Base-by-base conservation (phyloP, 805 yeast genomes). In the Dipodascus albidus region DNA sequence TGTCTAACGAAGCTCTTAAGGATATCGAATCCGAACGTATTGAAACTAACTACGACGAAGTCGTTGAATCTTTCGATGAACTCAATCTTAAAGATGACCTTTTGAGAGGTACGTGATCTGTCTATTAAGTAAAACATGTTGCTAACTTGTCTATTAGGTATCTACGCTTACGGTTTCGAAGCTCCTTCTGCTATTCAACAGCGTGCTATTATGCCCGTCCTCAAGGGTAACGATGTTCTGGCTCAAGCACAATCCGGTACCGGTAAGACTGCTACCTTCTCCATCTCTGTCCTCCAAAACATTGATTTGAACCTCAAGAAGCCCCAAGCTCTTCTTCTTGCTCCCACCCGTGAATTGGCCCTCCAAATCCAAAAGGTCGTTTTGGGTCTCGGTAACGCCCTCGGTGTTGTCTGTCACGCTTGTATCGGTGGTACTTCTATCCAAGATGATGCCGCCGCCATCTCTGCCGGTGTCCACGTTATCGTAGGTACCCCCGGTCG, bases 401-500 rank as follows among this genome's bases (percentile, higher is more conserved):
- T 93, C 84, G 83, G 87, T 66, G 80, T 91, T 57, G 81, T 84
- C 59, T 90, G 93, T 64, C 97, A 93, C 70, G 96, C 98, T 53
- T 91, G 96, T 73, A 87, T 93, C 66, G 99, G 99, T 72, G 99
- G 99, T 70, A 91, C 95, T 58, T 80, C 87, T 57, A 79, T 88
- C 69, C 82, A 82, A 57, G 93, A 89, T 60, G 99, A 93, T 75
- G 77, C 86, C 60, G 85, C 83, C 70, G 88, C 86, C 60, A 80
- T 93, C 69, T 78, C 79, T 65, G 80, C 80, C 59, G 96, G 95
- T 62, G 95, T 86, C 60, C 97, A 91, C 74, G 79, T 91, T 55
- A 95, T 93, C 55, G 91, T 89, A 64, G 99, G 98, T 68, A 93
- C 99, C 56, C 99, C 99, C 63, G 99, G 99, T 67, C 83, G 99